These are phyloP conservation scores for Exophiala calicioides DNA, from an alignment of 2,329 filamentous ascomycete genomes.

Conservation along the genomic window DNA sequence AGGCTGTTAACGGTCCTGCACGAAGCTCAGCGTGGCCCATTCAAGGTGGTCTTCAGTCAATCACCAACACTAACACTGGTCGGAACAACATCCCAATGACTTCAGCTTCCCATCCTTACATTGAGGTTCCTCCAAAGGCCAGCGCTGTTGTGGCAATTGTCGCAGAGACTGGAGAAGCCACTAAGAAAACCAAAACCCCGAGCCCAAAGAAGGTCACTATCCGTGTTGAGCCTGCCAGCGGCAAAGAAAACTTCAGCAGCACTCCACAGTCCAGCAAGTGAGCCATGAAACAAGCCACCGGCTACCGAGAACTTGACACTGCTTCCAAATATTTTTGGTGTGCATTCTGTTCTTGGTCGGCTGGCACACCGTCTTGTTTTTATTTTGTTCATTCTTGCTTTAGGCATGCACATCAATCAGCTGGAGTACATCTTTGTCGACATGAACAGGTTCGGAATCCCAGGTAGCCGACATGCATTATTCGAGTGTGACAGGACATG, in stretches of 20 bases:
- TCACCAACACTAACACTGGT: constrained; percentile 42
- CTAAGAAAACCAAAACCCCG: constrained; percentile 39
- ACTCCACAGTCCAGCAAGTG: constrained; percentile 32
- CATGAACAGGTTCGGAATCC: constrained; percentile 5
- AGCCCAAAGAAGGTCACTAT: constrained; percentile 44
- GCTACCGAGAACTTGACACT: constrained; percentile 17
- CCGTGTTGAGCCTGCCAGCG: constrained; percentile 41
- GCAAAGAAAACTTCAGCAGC: constrained; percentile 41
- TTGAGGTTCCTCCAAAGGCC: constrained; percentile 40
- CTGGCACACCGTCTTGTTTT: constrained; percentile 20
- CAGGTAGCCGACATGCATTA: constrained; percentile 14
- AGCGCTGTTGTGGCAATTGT: constrained; percentile 35
- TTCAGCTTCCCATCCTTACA: constrained; percentile 29
- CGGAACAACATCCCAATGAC: constrained; percentile 28
- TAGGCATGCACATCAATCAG: constrained; percentile 19
- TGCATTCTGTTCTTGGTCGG: constrained; percentile 23
- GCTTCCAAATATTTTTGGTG: constrained; percentile 22
- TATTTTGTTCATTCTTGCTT: constrained; percentile 24
- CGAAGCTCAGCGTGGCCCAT: constrained; percentile 41
- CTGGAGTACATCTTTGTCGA: constrained; percentile 17
- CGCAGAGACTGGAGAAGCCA: constrained; percentile 32
- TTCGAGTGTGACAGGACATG: constrained; percentile 17
- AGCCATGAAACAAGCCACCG: constrained; percentile 11
- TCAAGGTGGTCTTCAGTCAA: constrained; percentile 38
- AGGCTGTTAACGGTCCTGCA: constrained; percentile 37